Conservation (phyloP, 805 yeast genomes). For the Candida montana region DNA sequence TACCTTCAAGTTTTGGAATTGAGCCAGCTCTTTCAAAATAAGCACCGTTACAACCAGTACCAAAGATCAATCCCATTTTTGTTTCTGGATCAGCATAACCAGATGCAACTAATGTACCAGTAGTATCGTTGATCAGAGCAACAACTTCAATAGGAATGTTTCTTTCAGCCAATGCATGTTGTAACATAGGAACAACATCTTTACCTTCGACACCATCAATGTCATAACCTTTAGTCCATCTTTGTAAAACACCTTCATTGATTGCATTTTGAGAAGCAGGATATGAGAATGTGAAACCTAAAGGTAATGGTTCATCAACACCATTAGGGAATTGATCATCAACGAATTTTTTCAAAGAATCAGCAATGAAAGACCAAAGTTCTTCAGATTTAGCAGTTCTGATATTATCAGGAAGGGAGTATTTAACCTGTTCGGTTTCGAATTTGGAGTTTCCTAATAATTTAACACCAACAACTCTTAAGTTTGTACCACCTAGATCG, state of each 20-base stretch:
- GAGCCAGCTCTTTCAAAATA: constrained; percentile 72
- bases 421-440: constrained; percentile 83
- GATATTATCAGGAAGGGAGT: constrained; percentile 67
- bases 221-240: constrained; percentile 98
- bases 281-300: constrained; percentile 94
- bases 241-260: constrained; percentile 80
- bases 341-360: constrained; percentile 66
- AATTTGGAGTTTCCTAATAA: constrained; percentile 80
- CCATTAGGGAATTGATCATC: constrained; percentile 66
- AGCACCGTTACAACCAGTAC: constrained; percentile 97
- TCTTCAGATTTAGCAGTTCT: constrained; percentile 76
- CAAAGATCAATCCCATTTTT: constrained; percentile 92
- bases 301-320: constrained; percentile 53
- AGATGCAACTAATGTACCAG: constrained; percentile 95
- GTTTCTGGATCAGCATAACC: constrained; percentile 85
- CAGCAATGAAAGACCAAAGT: constrained; percentile 84
- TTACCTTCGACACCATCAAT: constrained; percentile 90
- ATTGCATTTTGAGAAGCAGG: constrained; percentile 83
- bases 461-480: constrained; percentile 85
- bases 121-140: constrained; percentile 93
- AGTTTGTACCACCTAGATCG: constrained; percentile 96
- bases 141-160: constrained; percentile 79
- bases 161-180: constrained; percentile 58
- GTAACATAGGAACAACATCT: constrained; percentile 90
- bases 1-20: constrained; percentile 79